phyloP scores from a whole-genome alignment of 306 rosid species.

The Styphnolobium japonicum region DNA sequence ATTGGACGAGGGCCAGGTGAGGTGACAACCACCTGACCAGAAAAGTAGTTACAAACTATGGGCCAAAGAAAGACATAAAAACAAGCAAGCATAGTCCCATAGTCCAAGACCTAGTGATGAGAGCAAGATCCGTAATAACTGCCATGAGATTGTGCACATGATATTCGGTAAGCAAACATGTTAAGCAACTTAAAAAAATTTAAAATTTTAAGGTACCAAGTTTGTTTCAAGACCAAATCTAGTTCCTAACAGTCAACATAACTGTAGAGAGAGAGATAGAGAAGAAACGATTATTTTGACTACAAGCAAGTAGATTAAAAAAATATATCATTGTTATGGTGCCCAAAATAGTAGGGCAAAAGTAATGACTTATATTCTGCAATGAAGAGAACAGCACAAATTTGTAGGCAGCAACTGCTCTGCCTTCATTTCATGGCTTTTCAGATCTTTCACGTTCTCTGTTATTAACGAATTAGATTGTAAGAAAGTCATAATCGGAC shows the following conservation, averaged over 20 bases:
- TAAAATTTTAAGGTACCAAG: neutral
- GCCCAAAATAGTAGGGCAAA: slow-evolving; percentile 9
- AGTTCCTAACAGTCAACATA: neutral
- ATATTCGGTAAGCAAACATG: neutral
- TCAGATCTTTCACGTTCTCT: slow-evolving; percentile 5
- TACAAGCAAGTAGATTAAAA: neutral
- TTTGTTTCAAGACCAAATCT: neutral
- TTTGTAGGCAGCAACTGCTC: slow-evolving; percentile 14
- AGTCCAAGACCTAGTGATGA: too few relatives aligned
- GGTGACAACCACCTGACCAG: too few relatives aligned
- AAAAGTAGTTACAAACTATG: neutral
- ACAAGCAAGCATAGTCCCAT: neutral
- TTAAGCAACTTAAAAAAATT: neutral
- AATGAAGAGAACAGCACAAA: slow-evolving; percentile 23
- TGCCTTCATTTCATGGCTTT: slow-evolving; percentile 21
- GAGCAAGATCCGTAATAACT: neutral
- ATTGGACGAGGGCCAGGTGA: too few relatives aligned
- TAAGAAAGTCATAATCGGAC: slow-evolving; percentile 22
- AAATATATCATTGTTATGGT: slow-evolving; percentile 7
- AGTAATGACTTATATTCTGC: slow-evolving; percentile 17
- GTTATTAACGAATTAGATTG: slow-evolving; percentile 20
- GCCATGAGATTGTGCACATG: too few relatives aligned
- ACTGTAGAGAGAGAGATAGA: neutral
- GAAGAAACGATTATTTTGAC: slow-evolving; percentile 14
- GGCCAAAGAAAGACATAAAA: neutral